Conservation (phyloP, 164 flowering plant species). For the Berberis vulgaris region DNA sequence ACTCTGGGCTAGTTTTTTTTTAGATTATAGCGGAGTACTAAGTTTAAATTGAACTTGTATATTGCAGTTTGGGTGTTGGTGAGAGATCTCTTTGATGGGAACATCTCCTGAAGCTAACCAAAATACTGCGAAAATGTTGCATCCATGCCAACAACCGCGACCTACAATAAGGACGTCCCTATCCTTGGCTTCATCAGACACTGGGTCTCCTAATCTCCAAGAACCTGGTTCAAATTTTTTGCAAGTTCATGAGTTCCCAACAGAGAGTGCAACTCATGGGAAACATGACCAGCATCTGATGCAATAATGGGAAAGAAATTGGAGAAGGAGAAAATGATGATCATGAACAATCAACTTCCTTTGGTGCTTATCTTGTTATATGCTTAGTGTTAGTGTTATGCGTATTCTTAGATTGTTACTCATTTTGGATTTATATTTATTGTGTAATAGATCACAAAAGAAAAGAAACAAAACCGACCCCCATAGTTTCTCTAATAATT, state of each 20-base stretch:
- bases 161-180: conserved; percentile 26
- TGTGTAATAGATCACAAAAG: too few species aligned
- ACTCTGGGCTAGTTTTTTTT: too few species aligned
- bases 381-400: too few species aligned
- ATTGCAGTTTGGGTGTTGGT: conserved; percentile 1
- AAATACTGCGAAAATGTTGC: conserved; percentile 24
- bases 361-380: too few species aligned
- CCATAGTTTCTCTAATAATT: too few species aligned
- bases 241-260: conserved; percentile 64
- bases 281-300: conserved; percentile 74
- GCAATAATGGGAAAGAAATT: conserved; percentile 37
- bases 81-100: conserved; percentile 13
- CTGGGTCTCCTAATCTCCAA: conserved; percentile 28
- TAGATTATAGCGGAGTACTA: too few species aligned
- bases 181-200: conserved; percentile 22
- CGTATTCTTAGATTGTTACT: too few species aligned
- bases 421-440: too few species aligned
- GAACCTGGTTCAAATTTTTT: conserved; percentile 64
- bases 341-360: conserved; percentile 61
- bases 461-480: too few species aligned
- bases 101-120: conserved; percentile 24
- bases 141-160: conserved; percentile 30
- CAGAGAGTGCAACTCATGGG: conserved; percentile 92
- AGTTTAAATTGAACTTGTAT: neutral
- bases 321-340: conserved; percentile 49